Evolutionary conservation across 768 basidiomycete species (phyloP).

Genomic region (Russula lepida): DNA sequence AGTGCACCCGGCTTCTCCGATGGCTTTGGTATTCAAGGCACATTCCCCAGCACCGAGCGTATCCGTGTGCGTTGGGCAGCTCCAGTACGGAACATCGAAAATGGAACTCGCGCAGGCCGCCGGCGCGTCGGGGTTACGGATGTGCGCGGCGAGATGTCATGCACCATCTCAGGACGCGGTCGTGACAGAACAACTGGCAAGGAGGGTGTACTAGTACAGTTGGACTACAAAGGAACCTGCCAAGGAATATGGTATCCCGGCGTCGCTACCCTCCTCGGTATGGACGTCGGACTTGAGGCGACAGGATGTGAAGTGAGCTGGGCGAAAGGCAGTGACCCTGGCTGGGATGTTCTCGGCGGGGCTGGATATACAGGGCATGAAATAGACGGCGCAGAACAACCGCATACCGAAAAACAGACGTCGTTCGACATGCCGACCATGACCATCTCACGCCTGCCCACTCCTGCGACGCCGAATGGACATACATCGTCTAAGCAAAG

Average conservation of each 20-base stretch:
- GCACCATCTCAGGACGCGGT: conserved; percentile 44
- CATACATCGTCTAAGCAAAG: conserved; percentile 31
- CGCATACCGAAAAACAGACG: conserved; percentile 7
- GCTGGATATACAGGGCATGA: conserved; percentile 67
- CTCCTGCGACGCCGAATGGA: conserved; percentile 21
- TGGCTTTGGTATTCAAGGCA: conserved; percentile 62
- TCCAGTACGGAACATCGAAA: conserved; percentile 35
- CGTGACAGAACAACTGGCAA: conserved; percentile 31
- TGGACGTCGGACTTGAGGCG: conserved; percentile 64
- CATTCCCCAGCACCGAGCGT: conserved; percentile 69
- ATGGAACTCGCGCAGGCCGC: conserved; percentile 45
- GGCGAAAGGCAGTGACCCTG: conserved; percentile 41
- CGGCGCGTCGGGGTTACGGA: conserved; percentile 63
- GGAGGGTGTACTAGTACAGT: conserved; percentile 48
- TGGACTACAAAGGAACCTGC: conserved; percentile 67
- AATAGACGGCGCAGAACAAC: conserved; percentile 35
- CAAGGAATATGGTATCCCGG: conserved; percentile 77
- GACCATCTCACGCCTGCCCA: conserved; percentile 1
- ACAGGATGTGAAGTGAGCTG: conserved; percentile 64
- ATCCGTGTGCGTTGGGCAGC: conserved; percentile 69
- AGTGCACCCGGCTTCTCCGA: conserved; percentile 45
- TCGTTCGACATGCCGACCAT: conserved; percentile 35
- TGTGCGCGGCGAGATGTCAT: conserved; percentile 59
- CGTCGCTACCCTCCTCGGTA: conserved; percentile 69
- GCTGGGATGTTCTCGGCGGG: conserved; percentile 59